Conservation (phyloP, 345 rosid species). For the Populus deltoides region DNA sequence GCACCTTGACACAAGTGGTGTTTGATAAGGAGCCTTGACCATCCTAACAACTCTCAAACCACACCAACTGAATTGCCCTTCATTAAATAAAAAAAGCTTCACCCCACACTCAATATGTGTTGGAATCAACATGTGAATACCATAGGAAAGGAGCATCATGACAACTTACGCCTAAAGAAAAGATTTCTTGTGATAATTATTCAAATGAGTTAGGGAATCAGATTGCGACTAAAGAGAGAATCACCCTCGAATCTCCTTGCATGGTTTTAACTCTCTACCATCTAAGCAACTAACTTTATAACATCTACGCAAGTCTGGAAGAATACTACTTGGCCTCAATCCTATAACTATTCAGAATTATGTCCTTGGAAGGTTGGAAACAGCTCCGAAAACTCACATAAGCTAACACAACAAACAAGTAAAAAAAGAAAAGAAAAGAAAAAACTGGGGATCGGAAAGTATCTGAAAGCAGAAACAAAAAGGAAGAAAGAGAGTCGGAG, state of each 20-base stretch:
- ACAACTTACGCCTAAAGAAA: not conserved
- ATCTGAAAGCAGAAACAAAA: not conserved
- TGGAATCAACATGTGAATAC: not conserved
- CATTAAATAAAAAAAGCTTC: not conserved
- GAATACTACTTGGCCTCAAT: not conserved
- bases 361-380: not conserved
- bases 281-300: not conserved
- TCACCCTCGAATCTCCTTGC: not conserved
- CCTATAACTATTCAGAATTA: not conserved
- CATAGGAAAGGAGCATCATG: not conserved
- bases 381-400: not conserved
- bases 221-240: not conserved
- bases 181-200: not conserved
- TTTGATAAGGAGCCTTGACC: not conserved
- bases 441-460: not conserved
- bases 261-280: not conserved
- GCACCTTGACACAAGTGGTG: not conserved
- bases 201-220: not conserved
- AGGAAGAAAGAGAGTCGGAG: too few relatives aligned
- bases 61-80: not conserved
- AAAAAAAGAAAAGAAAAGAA: not conserved
- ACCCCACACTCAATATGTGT: not conserved
- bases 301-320: not conserved
- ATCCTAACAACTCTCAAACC: not conserved
- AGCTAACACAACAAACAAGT: not conserved